These are phyloP conservation scores for Spergularia bocconei DNA, from an alignment of 148 eudicot genomes.

Conservation along the genomic window DNA sequence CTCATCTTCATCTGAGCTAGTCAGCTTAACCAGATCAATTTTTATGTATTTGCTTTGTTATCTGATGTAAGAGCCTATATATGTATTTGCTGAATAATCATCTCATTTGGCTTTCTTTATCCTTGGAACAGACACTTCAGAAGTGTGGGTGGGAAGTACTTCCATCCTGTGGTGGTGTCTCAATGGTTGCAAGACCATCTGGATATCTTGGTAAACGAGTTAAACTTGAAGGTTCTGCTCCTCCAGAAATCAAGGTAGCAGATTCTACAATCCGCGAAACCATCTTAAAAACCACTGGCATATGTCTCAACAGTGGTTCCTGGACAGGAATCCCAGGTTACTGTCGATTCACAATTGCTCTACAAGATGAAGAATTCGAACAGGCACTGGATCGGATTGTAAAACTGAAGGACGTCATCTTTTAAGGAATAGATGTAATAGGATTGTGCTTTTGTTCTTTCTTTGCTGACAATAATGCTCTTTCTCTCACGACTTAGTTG, in stretches of 20 bases:
- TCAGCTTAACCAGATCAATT: not conserved
- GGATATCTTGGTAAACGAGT: slow-evolving; percentile 58
- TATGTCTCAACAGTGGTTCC: slow-evolving; percentile 75
- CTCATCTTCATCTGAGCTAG: not conserved
- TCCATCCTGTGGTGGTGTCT: slow-evolving; percentile 69
- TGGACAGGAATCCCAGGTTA: slow-evolving; percentile 96
- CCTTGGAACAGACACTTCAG: slow-evolving; percentile 56
- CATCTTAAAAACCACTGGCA: slow-evolving; percentile 60
- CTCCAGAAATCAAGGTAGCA: slow-evolving; percentile 45
- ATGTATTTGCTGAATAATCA: not conserved
- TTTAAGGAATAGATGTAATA: slow-evolving; percentile 5
- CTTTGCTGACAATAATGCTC: slow-evolving; percentile 4
- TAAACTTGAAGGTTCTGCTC: slow-evolving; percentile 38
- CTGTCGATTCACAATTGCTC: slow-evolving; percentile 81
- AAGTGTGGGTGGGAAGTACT: slow-evolving; percentile 92
- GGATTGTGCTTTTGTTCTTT: not conserved
- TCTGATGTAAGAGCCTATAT: not conserved
- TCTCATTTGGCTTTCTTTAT: not conserved
- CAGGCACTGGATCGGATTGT: slow-evolving; percentile 61
- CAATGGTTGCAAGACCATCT: slow-evolving; percentile 83
- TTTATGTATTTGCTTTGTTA: not conserved
- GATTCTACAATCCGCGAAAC: slow-evolving; percentile 76
- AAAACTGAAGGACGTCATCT: slow-evolving; percentile 45
- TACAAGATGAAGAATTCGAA: slow-evolving; percentile 71
- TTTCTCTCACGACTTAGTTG: slow-evolving; percentile 20